These are phyloP conservation scores for Mycena venus DNA, from an alignment of 768 basidiomycete genomes.

Conservation along the genomic window DNA sequence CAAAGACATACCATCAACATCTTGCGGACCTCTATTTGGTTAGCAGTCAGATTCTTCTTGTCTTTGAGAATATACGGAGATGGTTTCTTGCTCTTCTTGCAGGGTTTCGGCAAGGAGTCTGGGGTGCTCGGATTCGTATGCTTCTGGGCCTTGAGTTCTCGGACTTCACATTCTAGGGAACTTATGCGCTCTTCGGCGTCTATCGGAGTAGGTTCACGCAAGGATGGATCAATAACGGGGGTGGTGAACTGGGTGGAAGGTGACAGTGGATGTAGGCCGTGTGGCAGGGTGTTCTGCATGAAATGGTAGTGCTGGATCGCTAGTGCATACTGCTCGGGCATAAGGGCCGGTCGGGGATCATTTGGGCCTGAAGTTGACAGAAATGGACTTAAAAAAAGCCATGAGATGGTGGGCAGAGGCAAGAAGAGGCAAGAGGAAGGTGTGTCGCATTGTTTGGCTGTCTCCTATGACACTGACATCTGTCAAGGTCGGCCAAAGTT, in stretches of 20 bases:
- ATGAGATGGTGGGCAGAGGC: neutral
- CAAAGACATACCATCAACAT: too few species aligned
- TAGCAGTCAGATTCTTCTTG: neutral
- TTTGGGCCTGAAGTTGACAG: neutral
- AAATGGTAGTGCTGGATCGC: too few species aligned
- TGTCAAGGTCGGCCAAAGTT: neutral
- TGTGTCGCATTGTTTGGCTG: neutral
- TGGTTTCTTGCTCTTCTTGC: neutral
- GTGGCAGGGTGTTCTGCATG: too few species aligned
- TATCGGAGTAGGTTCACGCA: too few species aligned
- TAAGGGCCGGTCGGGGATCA: neutral
- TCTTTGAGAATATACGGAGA: neutral
- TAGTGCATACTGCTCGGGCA: neutral
- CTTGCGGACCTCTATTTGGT: neutral
- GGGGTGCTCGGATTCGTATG: neutral
- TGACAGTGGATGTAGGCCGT: too few species aligned
- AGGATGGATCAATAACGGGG: too few species aligned
- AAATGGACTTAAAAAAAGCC: neutral
- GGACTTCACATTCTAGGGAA: neutral
- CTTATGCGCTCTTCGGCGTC: too few species aligned
- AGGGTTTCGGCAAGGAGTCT: neutral
- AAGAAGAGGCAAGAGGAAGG: too few species aligned
- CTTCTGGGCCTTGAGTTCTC: neutral
- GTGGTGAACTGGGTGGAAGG: neutral
- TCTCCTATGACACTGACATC: neutral